Percentiles rank a stretch among this genome's conserved stretches.
phyloP scores from a whole-genome alignment of 768 basidiomycete genomes.

The Sarcodon aspratus region DNA sequence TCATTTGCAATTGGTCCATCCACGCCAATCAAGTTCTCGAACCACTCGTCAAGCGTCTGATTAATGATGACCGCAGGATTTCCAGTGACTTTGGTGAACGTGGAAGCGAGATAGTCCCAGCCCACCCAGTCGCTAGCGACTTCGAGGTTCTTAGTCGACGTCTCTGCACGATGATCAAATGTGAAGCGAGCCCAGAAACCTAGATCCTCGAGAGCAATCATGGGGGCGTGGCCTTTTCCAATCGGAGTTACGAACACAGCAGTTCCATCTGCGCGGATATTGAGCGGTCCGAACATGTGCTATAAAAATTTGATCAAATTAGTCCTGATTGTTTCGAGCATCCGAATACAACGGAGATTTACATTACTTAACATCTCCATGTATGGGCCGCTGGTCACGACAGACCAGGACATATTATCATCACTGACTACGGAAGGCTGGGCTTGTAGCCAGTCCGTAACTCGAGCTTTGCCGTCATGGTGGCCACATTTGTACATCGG shows the following conservation, averaged over 20 bases:
- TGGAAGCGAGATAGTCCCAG: slow-evolving; percentile 14
- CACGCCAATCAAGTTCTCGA: slow-evolving; percentile 6
- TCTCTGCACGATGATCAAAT: slow-evolving; percentile 16
- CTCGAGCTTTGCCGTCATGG: slow-evolving; percentile 28
- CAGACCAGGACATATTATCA: slow-evolving; percentile 23
- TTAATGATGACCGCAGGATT: slow-evolving; percentile 10
- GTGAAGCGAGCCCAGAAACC: slow-evolving; percentile 19
- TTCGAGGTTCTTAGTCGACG: slow-evolving; percentile 14
- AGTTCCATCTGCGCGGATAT: slow-evolving; percentile 15
- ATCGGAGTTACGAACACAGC: slow-evolving; percentile 17
- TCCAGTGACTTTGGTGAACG: slow-evolving; percentile 18
- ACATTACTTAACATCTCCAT: slow-evolving; percentile 10
- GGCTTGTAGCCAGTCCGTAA: slow-evolving; percentile 24
- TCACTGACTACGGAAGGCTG: slow-evolving; percentile 24
- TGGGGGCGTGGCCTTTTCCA: slow-evolving; percentile 13
- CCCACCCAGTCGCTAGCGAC: slow-evolving; percentile 14
- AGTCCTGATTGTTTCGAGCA: not conserved
- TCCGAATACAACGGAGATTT: not conserved
- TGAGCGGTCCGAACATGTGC: slow-evolving; percentile 12
- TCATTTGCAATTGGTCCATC: slow-evolving; percentile 14
- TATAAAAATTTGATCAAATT: not conserved
- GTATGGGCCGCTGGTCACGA: slow-evolving; percentile 19
- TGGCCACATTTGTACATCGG: slow-evolving; percentile 25
- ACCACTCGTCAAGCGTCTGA: slow-evolving; percentile 11
- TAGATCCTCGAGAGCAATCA: slow-evolving; percentile 19